These are phyloP conservation scores for Solanum commersonii DNA, from an alignment of 257 asterid genomes.

Conservation along the genomic window DNA sequence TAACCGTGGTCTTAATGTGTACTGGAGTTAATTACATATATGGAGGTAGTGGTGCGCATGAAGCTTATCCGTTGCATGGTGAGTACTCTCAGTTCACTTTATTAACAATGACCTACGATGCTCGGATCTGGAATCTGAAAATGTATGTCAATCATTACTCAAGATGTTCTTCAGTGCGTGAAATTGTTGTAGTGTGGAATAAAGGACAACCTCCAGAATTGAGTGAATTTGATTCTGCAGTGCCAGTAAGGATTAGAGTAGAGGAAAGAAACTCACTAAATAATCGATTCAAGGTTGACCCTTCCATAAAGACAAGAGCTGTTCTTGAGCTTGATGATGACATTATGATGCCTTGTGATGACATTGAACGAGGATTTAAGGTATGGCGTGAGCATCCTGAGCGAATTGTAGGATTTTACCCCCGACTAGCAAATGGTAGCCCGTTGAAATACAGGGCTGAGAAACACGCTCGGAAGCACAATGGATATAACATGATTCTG, in stretches of 20 bases:
- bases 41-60: slow-evolving; percentile 88
- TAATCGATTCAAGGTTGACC: slow-evolving; percentile 72
- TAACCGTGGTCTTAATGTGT: slow-evolving; percentile 35
- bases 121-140: slow-evolving; percentile 89
- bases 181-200: slow-evolving; percentile 95
- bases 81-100: slow-evolving; percentile 84
- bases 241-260: slow-evolving; percentile 72
- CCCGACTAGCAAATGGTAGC: slow-evolving; percentile 47
- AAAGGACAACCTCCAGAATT: slow-evolving; percentile 64
- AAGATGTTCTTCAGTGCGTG: slow-evolving; percentile 83
- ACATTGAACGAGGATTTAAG: slow-evolving; percentile 75
- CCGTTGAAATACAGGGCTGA: slow-evolving; percentile 56
- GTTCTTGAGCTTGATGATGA: slow-evolving; percentile 95
- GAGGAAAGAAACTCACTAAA: slow-evolving; percentile 73
- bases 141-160: slow-evolving; percentile 85
- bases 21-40: slow-evolving; percentile 45
- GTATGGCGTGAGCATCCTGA: slow-evolving; percentile 89
- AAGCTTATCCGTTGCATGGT: slow-evolving; percentile 54
- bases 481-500: slow-evolving; percentile 80
- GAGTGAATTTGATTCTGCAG: slow-evolving; percentile 67
- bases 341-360: slow-evolving; percentile 89
- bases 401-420: slow-evolving; percentile 78
- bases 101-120: slow-evolving; percentile 86
- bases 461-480: slow-evolving; percentile 61
- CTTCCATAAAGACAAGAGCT: slow-evolving; percentile 57